A percentile compares a stretch with the other conserved stretches of the same genome.
Evolutionary conservation across 495 filamentous ascomycete genomes (phyloP).

Genomic region (Rusavskia elegans): DNA sequence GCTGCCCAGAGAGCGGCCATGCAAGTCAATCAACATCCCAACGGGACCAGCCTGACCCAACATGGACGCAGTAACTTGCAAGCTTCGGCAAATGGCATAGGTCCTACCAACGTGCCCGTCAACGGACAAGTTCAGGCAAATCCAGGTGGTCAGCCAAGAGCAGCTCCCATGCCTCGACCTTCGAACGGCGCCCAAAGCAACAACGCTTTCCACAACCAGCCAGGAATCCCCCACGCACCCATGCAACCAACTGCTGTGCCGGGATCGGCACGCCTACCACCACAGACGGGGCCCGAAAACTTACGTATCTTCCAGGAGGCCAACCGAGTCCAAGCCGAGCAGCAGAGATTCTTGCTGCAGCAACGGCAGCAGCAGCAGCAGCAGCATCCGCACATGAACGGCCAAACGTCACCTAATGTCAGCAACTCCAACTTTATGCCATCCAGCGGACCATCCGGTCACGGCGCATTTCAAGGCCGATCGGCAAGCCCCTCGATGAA

Average conservation of each 20-base stretch:
- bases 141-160: constrained; percentile 18
- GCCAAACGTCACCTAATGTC: constrained; percentile 12
- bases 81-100: constrained; percentile 24
- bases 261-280: constrained; percentile 42
- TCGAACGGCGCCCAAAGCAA: constrained; percentile 22
- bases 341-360: constrained; percentile 49
- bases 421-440: constrained; percentile 14
- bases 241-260: constrained; percentile 41
- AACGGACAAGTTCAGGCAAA: constrained; percentile 7
- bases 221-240: constrained; percentile 50
- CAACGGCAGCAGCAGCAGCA: constrained; percentile 29
- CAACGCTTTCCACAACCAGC: constrained; percentile 33
- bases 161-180: constrained; percentile 25
- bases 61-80: constrained; percentile 11
- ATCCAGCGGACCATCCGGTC: constrained; percentile 36
- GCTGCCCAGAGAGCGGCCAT: constrained; percentile 28
- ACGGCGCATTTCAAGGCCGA: constrained; percentile 35
- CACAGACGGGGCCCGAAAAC: constrained; percentile 35
- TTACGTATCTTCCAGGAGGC: constrained; percentile 41
- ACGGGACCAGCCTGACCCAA: constrained; percentile 18
- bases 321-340: constrained; percentile 44
- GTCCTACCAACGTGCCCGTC: constrained; percentile 15
- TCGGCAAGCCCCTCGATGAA: constrained; percentile 36
- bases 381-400: constrained; percentile 8
- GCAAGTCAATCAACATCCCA: constrained; percentile 25